Base-by-base conservation (phyloP, 192 early-diverging fungal genomes). In the Coemansia sp. region DNA sequence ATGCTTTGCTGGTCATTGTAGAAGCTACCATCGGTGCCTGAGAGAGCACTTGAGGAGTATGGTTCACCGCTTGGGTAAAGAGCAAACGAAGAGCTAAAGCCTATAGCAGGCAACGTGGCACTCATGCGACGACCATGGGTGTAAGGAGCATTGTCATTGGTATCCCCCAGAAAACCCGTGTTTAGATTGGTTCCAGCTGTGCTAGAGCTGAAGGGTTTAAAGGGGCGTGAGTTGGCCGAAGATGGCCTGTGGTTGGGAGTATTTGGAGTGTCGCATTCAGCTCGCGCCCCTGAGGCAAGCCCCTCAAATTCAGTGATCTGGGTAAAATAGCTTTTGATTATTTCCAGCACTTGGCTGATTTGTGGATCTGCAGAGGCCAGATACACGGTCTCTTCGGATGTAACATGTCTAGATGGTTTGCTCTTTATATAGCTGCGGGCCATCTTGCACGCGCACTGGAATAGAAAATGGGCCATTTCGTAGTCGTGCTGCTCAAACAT, bases 401-500 rank as follows among this genome's bases (percentile, higher is more conserved):
- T 23, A 24, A 24, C 23, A 32, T 7, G 11, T 13, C 29, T 29
- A 2, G 30, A 13, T 3, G 32, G 37, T 46, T 60, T 53, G 18
- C 39, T 39, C 5, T 45, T 22, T 13, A 70, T 17, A 26, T 46
- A 70, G 6, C 55, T 30, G 1, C 43, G 24, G 5, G 60, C 55
- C 14, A 70, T 37, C 10, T 23, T 34, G 3, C 14, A 5, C 9
- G 50, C 45, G 32, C 67, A 70, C 4, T 25, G 10, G 7, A 25
- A 38, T n/a, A 70, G 28, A 18, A 63, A 70, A 4, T 36, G 9
- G 0, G 60, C 46, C 60, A 70, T 63, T 2, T 46, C 39, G 15
- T 23, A 14, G 10, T 33, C 38, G 26, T 70, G 67, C 3, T 35
- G 32, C n/a, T 49, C 39, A 33, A 70, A 55, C 67, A 70, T 70